Base-by-base conservation (phyloP, 177 flowering plant species). In the Vitis hybrid region DNA sequence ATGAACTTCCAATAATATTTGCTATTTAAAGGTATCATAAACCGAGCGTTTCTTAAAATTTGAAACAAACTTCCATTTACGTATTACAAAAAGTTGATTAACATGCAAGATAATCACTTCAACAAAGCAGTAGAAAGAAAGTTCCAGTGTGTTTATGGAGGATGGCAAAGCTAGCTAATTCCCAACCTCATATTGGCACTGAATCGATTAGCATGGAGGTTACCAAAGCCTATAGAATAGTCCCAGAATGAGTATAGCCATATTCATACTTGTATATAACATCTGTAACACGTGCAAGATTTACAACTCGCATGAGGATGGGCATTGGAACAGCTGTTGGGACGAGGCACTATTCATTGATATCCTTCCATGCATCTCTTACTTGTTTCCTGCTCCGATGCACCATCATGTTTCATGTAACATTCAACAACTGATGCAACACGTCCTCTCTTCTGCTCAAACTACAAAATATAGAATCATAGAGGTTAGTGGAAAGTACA, bases 371-470 rank as follows among this genome's bases (percentile, higher is more conserved):
- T 9, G 75, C 80, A 67, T 68, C 46, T 3, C 7, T 14, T 13
- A 76, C 53, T 20, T 1, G 73, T 65, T 20, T 70, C 74, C 61
- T 76, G 52, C 41, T 71, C 67, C 9, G 73, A 35, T 0, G 11
- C 68, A 48, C 67, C 68, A 48, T 70, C 14, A n/a, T 79, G 66
- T 10, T 67, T 59, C 73, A 68, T 71, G 73, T 70, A 76, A 20
- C 77, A 76, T 48, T 76, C 77, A 9, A 79, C 50, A 2, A 58
- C 71, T 7, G 82, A 79, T 0, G 76, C 76, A 8, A 66, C 70
- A 49, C 74, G 74, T n/a, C 69, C 74, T 59, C 83, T 74, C 67
- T 80, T 58, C 66, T 77, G 78, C 69, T 77, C 78, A 69, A 74
- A 66, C 73, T 79, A 51, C 13, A 24, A 64, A 53, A 62, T 18